Percentiles rank a stretch among this genome's conserved stretches.
Conservation (phyloP, 345 rosid genomes). For the Streptanthus diversifolius region DNA sequence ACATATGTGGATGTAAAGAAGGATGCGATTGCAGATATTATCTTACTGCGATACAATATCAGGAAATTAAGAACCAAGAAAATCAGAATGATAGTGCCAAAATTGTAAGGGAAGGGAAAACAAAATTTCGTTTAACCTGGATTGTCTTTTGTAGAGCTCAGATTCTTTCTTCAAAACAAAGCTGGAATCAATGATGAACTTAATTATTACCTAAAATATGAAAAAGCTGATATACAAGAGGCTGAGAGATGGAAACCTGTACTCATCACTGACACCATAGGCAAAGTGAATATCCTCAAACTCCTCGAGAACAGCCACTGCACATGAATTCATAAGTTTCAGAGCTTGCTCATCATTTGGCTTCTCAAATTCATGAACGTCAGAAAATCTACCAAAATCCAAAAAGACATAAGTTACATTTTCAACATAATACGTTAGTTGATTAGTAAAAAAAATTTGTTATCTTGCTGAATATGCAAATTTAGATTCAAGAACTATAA, state of each 20-base stretch:
- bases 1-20: slow-evolving; percentile 68
- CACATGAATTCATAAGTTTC: slow-evolving; percentile 89
- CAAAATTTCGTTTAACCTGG: slow-evolving; percentile 46
- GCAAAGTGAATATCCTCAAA: slow-evolving; percentile 64
- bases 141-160: slow-evolving; percentile 51
- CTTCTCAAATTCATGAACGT: slow-evolving; percentile 80
- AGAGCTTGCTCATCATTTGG: slow-evolving; percentile 86
- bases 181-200: slow-evolving; percentile 43
- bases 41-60: slow-evolving; percentile 41
- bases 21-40: slow-evolving; percentile 62
- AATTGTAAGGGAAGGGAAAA: not conserved
- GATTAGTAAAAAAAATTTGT: not conserved
- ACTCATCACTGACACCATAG: slow-evolving; percentile 94
- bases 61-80: not conserved
- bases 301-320: slow-evolving; percentile 64
- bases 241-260: slow-evolving; percentile 46
- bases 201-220: slow-evolving; percentile 2
- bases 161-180: slow-evolving; percentile 70
- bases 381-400: slow-evolving; percentile 68
- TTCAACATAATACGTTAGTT: not conserved
- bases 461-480: not conserved
- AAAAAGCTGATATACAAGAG: not conserved
- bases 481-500: not conserved
- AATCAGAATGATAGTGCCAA: not conserved
- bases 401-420: slow-evolving; percentile 33